Percentiles rank a stretch among this genome's conserved stretches.
Evolutionary conservation across 2,329 filamentous ascomycete species (phyloP).

Genomic region (Colletotrichum scovillei): DNA sequence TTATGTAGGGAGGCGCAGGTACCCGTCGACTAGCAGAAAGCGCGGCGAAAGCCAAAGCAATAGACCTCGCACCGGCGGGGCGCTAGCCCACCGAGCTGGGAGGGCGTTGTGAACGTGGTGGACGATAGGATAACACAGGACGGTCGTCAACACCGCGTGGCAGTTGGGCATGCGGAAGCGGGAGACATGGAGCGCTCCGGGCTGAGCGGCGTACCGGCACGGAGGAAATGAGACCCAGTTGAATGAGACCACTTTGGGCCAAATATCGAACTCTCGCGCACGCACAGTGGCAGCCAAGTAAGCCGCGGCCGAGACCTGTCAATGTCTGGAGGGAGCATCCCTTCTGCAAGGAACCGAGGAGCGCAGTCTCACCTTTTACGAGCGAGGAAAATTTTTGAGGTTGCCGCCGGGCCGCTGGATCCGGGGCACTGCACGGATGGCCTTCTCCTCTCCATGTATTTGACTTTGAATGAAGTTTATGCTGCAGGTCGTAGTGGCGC

Average conservation of each 20-base stretch:
- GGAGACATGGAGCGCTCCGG: neutral
- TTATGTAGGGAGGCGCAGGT: constrained; percentile 29
- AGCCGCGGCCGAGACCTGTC: constrained; percentile 10
- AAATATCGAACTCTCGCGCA: neutral
- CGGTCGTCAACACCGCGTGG: neutral
- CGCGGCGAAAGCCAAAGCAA: constrained; percentile 25
- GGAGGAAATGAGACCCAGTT: constrained; percentile 19
- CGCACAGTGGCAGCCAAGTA: neutral
- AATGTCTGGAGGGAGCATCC: constrained; percentile 21
- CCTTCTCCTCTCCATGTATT: neutral
- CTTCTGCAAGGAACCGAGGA: constrained; percentile 2
- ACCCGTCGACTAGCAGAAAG: constrained; percentile 23
- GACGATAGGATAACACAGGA: neutral
- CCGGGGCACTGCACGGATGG: neutral
- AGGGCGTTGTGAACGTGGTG: neutral
- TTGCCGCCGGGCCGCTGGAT: constrained; percentile 17
- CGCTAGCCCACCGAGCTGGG: constrained; percentile 10
- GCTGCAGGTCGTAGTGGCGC: constrained; percentile 6
- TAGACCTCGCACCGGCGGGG: constrained; percentile 12
- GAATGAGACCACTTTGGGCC: constrained; percentile 20
- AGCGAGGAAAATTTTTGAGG: neutral
- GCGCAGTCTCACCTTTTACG: neutral
- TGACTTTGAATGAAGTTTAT: constrained; percentile 19
- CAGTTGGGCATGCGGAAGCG: constrained; percentile 2
- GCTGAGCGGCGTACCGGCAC: constrained; percentile 12